phyloP scores from a whole-genome alignment of 2,329 filamentous ascomycete species.

The Fusarium buharicum region DNA sequence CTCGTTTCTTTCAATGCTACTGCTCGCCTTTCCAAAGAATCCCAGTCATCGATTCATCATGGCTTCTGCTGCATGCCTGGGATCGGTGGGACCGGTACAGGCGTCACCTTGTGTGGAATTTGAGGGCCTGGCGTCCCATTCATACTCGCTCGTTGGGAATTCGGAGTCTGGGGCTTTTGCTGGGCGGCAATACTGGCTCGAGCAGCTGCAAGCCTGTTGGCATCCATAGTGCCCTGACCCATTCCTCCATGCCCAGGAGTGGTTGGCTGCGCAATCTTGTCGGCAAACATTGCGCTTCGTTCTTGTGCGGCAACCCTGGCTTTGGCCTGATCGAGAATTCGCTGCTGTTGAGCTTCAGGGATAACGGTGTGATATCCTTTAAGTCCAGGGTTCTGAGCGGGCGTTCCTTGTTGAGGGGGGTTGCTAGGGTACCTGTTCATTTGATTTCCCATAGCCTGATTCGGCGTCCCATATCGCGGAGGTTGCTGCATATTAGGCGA shows the following conservation, averaged over 20 bases:
- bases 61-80: slow-evolving; percentile 51
- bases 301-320: slow-evolving; percentile 59
- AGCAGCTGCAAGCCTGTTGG: slow-evolving; percentile 47
- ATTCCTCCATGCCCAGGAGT: slow-evolving; percentile 43
- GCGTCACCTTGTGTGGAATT: slow-evolving; percentile 56
- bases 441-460: slow-evolving; percentile 45
- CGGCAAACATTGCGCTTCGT: slow-evolving; percentile 54
- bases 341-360: slow-evolving; percentile 61
- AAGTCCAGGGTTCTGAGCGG: slow-evolving; percentile 52
- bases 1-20: slow-evolving; percentile 10
- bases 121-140: slow-evolving; percentile 52
- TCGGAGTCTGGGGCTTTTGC: slow-evolving; percentile 53
- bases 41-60: slow-evolving; percentile 22
- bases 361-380: slow-evolving; percentile 62
- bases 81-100: slow-evolving; percentile 57
- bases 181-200: slow-evolving; percentile 52
- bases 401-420: slow-evolving; percentile 44
- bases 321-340: slow-evolving; percentile 62
- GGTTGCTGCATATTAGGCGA: slow-evolving; percentile 52
- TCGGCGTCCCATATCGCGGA: slow-evolving; percentile 49
- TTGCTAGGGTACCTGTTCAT: slow-evolving; percentile 51
- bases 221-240: slow-evolving; percentile 45
- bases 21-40: slow-evolving; percentile 17
- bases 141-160: slow-evolving; percentile 44
- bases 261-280: slow-evolving; percentile 61